Base-by-base conservation (phyloP, 352 stramenopile genomes). In the Pythium aquatile region DNA sequence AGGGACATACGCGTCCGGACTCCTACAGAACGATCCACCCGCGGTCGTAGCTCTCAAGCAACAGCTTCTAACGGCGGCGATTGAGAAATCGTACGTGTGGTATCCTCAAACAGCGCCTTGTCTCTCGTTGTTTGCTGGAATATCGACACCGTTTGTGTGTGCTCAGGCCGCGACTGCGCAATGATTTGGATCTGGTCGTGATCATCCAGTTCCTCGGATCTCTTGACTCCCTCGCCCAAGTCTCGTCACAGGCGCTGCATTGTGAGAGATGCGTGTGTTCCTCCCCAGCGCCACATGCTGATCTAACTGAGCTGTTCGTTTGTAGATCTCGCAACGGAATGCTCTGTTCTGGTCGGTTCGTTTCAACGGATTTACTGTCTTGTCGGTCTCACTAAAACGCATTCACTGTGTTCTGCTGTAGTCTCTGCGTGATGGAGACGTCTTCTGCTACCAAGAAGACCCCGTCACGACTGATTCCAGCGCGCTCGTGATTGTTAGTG, bases 361-460 rank as follows among this genome's bases (percentile, higher is more conserved):
- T 49, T 53, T 17, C 9, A 3, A 37, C 20, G 48, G 20, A 24
- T 8, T 26, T 55, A 2, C 48, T 1, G 26, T 7, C 26, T 9
- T 13, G 26, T 33, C 16, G 1, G 17, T 55, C 16, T 14, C 37
- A 46, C 26, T 44, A 3, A 52, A 17, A 14, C 37, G 20, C 16
- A 24, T 16, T 6, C 28, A 28, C 10, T 20, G n/a, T 58, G 32
- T 58, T 11, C 24, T 49, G 11, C 5, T 48, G 24, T 26, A 91
- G 82, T 72, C 65, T 0, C 55, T 89, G 13, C 68, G 64, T n/a
- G 82, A 91, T 59, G 82, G 82, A 14, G 82, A 90, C 32, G 77
- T 90, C 9, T 69, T 91, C 4, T 88, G 76, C 61, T 88, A 91
- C 20, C 65, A 88, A 75, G 77, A 86, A 61, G 81, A 90, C 13